Conservation (phyloP, 306 rosid genomes). For the Herpetospermum pedunculosum region DNA sequence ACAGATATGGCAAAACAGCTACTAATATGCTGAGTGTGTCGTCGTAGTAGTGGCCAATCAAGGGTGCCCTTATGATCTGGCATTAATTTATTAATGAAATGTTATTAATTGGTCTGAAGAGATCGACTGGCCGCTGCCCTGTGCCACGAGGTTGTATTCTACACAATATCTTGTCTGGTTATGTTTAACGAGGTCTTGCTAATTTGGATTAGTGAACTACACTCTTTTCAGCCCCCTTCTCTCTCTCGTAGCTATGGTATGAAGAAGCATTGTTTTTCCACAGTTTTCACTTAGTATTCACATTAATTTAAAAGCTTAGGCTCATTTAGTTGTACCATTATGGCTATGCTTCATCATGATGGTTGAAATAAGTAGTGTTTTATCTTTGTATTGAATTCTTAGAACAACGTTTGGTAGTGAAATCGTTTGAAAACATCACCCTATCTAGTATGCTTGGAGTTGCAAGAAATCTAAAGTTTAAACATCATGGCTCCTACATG, state of each 20-base stretch:
- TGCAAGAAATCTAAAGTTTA: not conserved
- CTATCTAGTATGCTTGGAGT: too few species aligned
- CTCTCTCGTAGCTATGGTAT: slow-evolving; percentile 6
- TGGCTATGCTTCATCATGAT: not conserved
- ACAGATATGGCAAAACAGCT: slow-evolving; percentile 93
- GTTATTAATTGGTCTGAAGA: slow-evolving; percentile 55
- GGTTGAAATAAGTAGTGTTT: not conserved
- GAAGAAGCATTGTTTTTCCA: not conserved
- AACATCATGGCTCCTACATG: too few species aligned
- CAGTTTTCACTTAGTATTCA: not conserved
- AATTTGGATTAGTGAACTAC: slow-evolving; percentile 41
- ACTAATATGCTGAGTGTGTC: slow-evolving; percentile 50
- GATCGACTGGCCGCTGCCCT: slow-evolving; percentile 60
- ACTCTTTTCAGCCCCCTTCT: slow-evolving; percentile 10
- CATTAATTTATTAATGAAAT: slow-evolving; percentile 35
- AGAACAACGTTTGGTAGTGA: not conserved
- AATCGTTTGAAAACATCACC: not conserved
- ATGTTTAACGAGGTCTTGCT: slow-evolving; percentile 81
- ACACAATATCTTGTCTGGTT: slow-evolving; percentile 36
- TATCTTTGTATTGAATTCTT: not conserved
- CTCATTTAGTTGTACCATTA: not conserved
- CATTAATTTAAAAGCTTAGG: not conserved
- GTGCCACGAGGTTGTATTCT: slow-evolving; percentile 72
- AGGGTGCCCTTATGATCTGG: slow-evolving; percentile 31
- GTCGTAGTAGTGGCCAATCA: slow-evolving; percentile 44